These are phyloP conservation scores for Cucumis melo DNA, from an alignment of 306 rosid genomes.

Conservation along the genomic window DNA sequence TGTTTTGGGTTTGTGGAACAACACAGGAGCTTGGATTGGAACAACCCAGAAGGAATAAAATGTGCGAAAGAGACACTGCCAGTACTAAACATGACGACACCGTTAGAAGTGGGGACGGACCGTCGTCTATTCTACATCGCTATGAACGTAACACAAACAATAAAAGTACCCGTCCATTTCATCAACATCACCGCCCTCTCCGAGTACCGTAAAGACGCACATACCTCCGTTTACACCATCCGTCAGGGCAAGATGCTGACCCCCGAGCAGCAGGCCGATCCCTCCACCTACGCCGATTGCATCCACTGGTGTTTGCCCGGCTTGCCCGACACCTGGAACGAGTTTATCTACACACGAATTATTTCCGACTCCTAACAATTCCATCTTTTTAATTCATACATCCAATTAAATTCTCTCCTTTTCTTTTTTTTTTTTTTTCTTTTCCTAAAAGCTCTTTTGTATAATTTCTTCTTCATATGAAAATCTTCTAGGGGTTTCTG, in stretches of 20 bases:
- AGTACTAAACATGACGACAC: conserved; percentile 28
- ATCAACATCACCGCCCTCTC: conserved; percentile 64
- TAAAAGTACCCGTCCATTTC: conserved; percentile 50
- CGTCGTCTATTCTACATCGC: conserved; percentile 40
- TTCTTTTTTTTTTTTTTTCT: too few relatives aligned
- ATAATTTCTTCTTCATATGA: neutral
- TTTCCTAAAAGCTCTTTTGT: neutral
- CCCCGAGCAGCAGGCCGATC: conserved; percentile 70
- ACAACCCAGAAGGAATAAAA: conserved; percentile 74
- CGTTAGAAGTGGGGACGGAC: conserved; percentile 68
- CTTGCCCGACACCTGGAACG: conserved; percentile 91
- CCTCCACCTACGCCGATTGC: conserved; percentile 70
- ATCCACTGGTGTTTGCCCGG: conserved; percentile 98
- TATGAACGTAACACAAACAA: conserved; percentile 28
- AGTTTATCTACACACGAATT: conserved; percentile 59
- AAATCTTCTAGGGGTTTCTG: neutral
- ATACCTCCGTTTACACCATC: conserved; percentile 75
- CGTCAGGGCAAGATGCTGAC: conserved; percentile 71
- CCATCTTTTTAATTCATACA: too few relatives aligned
- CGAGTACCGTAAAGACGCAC: conserved; percentile 81
- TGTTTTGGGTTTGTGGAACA: neutral
- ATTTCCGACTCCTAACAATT: conserved; percentile 50
- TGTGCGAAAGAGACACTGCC: conserved; percentile 84
- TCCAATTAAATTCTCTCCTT: neutral
- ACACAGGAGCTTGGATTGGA: conserved; percentile 74